Conservation (phyloP, 148 eudicot species). For the Linanthus parryae region DNA sequence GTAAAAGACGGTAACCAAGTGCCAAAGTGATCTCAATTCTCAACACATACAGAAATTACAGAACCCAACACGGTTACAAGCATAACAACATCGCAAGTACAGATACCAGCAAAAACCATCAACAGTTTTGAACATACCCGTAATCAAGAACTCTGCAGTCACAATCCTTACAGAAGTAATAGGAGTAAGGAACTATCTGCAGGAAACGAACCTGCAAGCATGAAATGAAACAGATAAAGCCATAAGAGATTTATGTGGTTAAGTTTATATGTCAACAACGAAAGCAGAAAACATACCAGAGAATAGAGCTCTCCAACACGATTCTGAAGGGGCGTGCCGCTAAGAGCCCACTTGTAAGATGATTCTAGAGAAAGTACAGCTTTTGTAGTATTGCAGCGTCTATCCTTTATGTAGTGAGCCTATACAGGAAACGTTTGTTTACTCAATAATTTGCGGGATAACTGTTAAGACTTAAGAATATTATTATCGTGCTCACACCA, state of each 20-base stretch:
- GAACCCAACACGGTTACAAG: too few relatives aligned
- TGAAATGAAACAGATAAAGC: background rate
- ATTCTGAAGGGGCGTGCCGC: conserved; percentile 98
- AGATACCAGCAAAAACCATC: too few relatives aligned
- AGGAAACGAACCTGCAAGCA: conserved; percentile 72
- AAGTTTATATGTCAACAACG: too few relatives aligned
- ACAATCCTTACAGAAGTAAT: conserved; percentile 93
- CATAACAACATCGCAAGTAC: too few relatives aligned
- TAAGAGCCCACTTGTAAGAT: conserved; percentile 92
- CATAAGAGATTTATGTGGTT: too few relatives aligned
- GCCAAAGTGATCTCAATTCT: too few relatives aligned
- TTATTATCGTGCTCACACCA: too few relatives aligned
- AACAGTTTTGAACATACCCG: conserved; percentile 45
- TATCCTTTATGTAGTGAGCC: conserved; percentile 88
- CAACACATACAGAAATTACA: too few relatives aligned
- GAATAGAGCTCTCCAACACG: conserved; percentile 97
- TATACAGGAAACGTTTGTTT: too few relatives aligned
- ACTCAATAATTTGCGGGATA: too few relatives aligned
- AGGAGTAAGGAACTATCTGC: conserved; percentile 72
- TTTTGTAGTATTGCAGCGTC: conserved; percentile 80
- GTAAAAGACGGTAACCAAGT: too few relatives aligned
- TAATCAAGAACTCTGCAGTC: conserved; percentile 82
- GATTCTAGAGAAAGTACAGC: conserved; percentile 83
- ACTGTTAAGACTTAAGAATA: too few relatives aligned
- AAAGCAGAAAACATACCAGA: conserved; percentile 41